A percentile compares a stretch with the other conserved stretches of the same genome.
These are phyloP conservation scores for sorghum (Sorghum bicolor) DNA, from an alignment of 176 grass and related monocot species.

Conservation along the genomic window DNA sequence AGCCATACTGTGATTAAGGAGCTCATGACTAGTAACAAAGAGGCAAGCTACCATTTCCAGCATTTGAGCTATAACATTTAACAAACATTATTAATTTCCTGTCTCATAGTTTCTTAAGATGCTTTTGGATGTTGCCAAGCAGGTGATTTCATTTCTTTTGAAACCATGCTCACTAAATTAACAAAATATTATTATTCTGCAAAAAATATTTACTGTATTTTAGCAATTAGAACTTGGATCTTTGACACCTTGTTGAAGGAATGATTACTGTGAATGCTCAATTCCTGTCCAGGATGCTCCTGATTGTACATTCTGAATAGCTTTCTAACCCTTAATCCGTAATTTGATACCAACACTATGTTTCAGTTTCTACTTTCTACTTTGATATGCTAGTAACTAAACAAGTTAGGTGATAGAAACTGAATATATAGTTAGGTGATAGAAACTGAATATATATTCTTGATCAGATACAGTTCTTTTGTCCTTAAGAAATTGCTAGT, in stretches of 20 bases:
- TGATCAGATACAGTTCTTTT: background rate
- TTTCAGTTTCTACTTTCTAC: constrained; percentile 10
- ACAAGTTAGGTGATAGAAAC: background rate
- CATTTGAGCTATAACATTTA: constrained; percentile 33
- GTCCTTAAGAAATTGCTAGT: background rate
- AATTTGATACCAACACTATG: background rate
- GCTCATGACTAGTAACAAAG: constrained; percentile 63
- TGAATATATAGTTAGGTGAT: background rate
- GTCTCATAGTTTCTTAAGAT: background rate
- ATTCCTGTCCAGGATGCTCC: background rate
- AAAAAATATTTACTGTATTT: background rate
- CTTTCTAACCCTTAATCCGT: background rate
- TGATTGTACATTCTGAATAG: constrained; percentile 2
- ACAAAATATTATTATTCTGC: background rate
- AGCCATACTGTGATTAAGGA: constrained; percentile 58
- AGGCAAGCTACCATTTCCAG: constrained; percentile 72
- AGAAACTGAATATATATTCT: background rate
- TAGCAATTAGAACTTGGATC: background rate
- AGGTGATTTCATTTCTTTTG: background rate
- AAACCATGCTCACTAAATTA: background rate
- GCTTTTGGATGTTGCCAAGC: background rate
- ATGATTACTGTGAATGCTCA: background rate
- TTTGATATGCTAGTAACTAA: background rate
- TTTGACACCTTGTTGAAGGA: background rate
- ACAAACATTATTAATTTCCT: background rate